phyloP scores from a whole-genome alignment of 768 basidiomycete genomes.

The Podaxis carcinomalis region DNA sequence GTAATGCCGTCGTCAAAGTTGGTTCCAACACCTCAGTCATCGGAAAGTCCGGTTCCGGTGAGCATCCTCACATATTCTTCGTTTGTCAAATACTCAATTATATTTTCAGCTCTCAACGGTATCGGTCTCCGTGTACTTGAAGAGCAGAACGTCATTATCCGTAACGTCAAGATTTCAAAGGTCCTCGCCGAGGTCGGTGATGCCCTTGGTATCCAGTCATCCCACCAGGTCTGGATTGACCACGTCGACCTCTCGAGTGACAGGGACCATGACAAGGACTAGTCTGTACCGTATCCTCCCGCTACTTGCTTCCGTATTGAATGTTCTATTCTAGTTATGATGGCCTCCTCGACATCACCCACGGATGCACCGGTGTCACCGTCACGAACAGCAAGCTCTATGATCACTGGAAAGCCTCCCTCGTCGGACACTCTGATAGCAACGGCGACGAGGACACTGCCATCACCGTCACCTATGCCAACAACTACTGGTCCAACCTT shows the following conservation, averaged over 20 bases:
- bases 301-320: background rate
- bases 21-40: conserved; percentile 42
- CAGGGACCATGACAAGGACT: conserved; percentile 41
- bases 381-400: conserved; percentile 37
- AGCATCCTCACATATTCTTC: background rate
- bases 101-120: conserved; percentile 33
- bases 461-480: conserved; percentile 39
- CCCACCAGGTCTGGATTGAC: conserved; percentile 42
- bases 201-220: conserved; percentile 36
- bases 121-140: conserved; percentile 42
- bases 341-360: conserved; percentile 41
- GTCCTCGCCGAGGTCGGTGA: conserved; percentile 42
- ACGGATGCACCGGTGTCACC: conserved; percentile 39
- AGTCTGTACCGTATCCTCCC: conserved; percentile 17
- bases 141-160: conserved; percentile 42
- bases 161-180: conserved; percentile 46
- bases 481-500: conserved; percentile 38
- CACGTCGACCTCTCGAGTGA: conserved; percentile 42
- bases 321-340: conserved; percentile 31
- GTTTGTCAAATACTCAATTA: background rate
- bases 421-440: conserved; percentile 39
- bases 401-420: conserved; percentile 42
- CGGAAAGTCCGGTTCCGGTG: conserved; percentile 35
- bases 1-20: conserved; percentile 36
- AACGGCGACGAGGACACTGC: conserved; percentile 29